Percentiles rank a stretch among this genome's conserved stretches.
Conservation (phyloP, 306 rosid genomes). For the Mimosa bimucronata region DNA sequence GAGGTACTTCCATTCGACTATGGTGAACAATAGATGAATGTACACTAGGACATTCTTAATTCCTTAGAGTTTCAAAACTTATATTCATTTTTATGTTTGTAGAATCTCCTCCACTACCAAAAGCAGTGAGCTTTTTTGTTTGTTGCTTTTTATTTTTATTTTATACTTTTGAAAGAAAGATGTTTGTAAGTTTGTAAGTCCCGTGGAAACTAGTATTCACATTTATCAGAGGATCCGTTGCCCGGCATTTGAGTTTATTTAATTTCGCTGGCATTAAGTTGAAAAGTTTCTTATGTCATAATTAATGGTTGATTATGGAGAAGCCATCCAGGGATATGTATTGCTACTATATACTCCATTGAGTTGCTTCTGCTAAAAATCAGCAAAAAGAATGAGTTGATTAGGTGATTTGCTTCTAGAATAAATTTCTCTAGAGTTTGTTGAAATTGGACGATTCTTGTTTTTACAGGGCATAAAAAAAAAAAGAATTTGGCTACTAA, state of each 20-base stretch:
- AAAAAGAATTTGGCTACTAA: too few species aligned
- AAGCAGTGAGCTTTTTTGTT: neutral
- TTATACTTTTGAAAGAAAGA: neutral
- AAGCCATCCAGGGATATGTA: neutral
- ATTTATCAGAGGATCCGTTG: neutral
- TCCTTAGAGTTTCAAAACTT: neutral
- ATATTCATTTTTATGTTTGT: neutral
- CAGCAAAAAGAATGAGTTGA: too few species aligned
- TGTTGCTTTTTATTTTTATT: neutral
- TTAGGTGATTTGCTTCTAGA: too few species aligned
- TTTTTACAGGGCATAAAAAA: too few species aligned
- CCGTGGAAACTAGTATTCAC: neutral
- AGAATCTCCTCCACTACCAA: neutral
- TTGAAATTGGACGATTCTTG: too few species aligned
- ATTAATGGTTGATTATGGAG: neutral
- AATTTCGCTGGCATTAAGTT: neutral
- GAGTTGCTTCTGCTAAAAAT: neutral
- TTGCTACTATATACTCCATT: neutral
- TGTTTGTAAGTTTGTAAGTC: neutral
- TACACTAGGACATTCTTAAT: neutral
- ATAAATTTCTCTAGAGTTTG: too few species aligned
- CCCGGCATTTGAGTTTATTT: neutral
- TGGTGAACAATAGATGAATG: neutral
- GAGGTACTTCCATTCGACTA: slow-evolving; percentile 55
- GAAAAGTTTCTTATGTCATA: neutral